Base-by-base conservation (phyloP, 768 basidiomycete species). In the Leccinum incarnatum region DNA sequence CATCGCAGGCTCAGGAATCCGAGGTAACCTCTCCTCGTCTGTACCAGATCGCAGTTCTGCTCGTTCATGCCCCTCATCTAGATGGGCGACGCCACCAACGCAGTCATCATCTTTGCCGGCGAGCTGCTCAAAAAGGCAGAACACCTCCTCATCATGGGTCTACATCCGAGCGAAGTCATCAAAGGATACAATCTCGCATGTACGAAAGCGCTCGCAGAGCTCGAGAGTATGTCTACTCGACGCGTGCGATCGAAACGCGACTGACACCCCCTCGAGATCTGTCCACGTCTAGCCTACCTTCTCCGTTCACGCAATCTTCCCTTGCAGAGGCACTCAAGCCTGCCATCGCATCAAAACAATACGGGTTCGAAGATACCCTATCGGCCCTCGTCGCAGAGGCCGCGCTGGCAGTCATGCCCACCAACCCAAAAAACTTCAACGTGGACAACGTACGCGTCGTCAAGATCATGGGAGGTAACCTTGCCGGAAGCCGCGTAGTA, bases 41-140 rank as follows among this genome's bases (percentile, higher is more conserved):
- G 11, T 27, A 29, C 14, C 36, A 19, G n/a, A 42, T n/a, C 9
- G 9, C 56, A 70, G 37, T n/a, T 9, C 40, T 10, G 12, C 45
- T 23, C 23, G 23, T 23, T 23, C 23, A 5, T 15, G 1, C 23
- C 47, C 32, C 50, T 14, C 17, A 23, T 62, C 53, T 71, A 93
- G 95, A 95, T 97, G 92, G 97, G 97, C 57, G 96, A 98, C 78
- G 86, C 93, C 46, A 98, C 97, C 51, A 99, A 98, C 74, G 81
- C 90, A 68, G 95, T 98, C 50, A 76, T 99, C 70, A 98, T 99
- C 67, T 78, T 99, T 42, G 95, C 91, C 21, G 97, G 97, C 54
- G 96, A 98, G 76, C 79, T 99, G 51, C 80, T 98, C 65, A 97
- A 96, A 75, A 89, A 90, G 65, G 89, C 96, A 1, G 97, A 98